Base-by-base conservation (phyloP, 129 eudicot species). In the Arctium lappa region DNA sequence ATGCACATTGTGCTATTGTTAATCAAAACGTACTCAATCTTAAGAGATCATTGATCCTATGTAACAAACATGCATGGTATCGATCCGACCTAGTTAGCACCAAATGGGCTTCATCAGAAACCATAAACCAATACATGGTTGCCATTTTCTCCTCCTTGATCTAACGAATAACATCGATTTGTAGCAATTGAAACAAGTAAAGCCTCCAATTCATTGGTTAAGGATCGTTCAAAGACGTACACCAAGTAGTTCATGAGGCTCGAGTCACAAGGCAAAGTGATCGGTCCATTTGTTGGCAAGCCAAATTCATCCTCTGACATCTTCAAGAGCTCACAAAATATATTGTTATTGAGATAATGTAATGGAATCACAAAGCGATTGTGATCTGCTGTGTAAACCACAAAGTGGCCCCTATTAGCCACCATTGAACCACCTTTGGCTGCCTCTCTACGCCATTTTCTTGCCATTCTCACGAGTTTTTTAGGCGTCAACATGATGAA, bases 281-380 rank as follows among this genome's bases (percentile, higher is more conserved):
- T 76, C 0, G 85, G 88, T 10, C 81, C 85, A 29, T 79, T 44
- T 32, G 60, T 44, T 69, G 77, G 34, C 48, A 80, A 62, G 1
- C 91, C 89, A 77, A 75, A 88, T 79, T 86, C 91, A 62, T 88
- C 91, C 53, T 86, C 88, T 1, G 88, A 85, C 81, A 88, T 83
- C 40, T 81, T 73, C 36, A 88, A 71, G 37, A 88, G 82, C 86
- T 80, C 86, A 69, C 84, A 72, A 46, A 88, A 79, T 60, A 88
- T 83, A 9, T 81, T 83, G 48, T 46, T 83, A 5, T 86, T 80
- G 16, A 88, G 86, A 68, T 83, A 88, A 3, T 68, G 70, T 32
- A 86, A 34, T 0, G 88, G 91, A 11, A 86, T 66, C 12, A 83
- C 81, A 50, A 80, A 86, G 36, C 89, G 81, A 6, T 68, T 83